These are phyloP conservation scores for Blastosporella zonata DNA, from an alignment of 1,284 basidiomycete species.

Conservation along the genomic window DNA sequence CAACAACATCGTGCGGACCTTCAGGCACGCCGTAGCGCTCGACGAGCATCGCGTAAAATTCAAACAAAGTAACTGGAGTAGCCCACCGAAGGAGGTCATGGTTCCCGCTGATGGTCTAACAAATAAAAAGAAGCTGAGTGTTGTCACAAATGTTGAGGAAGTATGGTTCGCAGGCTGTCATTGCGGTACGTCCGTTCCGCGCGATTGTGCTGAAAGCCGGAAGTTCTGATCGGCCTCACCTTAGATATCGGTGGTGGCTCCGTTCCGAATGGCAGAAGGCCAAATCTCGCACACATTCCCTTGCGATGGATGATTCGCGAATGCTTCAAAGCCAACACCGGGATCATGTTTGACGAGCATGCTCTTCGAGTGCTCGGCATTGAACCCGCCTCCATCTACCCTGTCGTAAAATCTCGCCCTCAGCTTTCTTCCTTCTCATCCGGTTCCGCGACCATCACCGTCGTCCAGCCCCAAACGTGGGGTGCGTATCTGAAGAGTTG, in stretches of 20 bases:
- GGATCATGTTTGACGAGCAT: constrained; percentile 40
- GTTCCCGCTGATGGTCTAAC: constrained; percentile 18
- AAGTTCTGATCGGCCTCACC: neutral
- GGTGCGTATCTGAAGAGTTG: neutral
- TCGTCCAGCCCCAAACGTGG: constrained; percentile 1
- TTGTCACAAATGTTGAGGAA: constrained; percentile 7
- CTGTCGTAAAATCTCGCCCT: neutral
- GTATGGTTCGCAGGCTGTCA: constrained; percentile 36
- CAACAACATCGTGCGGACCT: constrained; percentile 55
- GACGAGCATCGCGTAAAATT: constrained; percentile 68
- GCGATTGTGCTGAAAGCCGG: constrained; percentile 24
- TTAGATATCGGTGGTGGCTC: constrained; percentile 54
- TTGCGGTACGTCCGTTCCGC: neutral
- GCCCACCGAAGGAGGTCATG: constrained; percentile 16
- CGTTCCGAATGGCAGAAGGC: constrained; percentile 46
- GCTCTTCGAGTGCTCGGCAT: constrained; percentile 35
- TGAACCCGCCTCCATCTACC: constrained; percentile 7
- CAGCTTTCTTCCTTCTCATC: neutral
- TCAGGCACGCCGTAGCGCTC: constrained; percentile 64
- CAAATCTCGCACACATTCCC: constrained; percentile 58
- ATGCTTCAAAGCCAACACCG: constrained; percentile 48
- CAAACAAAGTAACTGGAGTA: constrained; percentile 45
- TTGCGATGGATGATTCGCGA: constrained; percentile 68
- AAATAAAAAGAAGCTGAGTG: constrained; percentile 21
- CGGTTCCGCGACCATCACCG: neutral